A percentile compares a stretch with the other conserved stretches of the same genome.
Evolutionary conservation across 2,329 filamentous ascomycete genomes (phyloP).

Genomic region (Paramyrothecium roridum): DNA sequence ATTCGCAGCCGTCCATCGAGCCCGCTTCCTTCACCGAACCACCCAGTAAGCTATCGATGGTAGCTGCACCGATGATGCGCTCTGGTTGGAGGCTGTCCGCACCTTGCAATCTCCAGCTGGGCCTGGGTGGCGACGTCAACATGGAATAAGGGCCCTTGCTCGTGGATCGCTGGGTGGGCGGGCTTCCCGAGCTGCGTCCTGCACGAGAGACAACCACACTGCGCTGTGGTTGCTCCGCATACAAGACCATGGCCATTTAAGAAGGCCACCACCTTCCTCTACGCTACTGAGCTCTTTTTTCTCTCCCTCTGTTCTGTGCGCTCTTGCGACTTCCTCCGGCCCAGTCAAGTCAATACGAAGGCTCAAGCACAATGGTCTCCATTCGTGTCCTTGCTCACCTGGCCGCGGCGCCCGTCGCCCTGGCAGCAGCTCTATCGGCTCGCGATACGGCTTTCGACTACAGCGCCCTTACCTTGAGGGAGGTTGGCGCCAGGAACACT

Average conservation of each 20-base stretch:
- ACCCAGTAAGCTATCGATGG: neutral
- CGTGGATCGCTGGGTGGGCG: neutral
- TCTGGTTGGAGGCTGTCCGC: neutral
- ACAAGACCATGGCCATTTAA: neutral
- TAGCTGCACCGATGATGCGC: neutral
- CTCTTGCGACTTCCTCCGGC: neutral
- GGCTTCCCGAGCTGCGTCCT: neutral
- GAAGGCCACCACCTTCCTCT: neutral
- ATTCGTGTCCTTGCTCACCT: slow-evolving; percentile 8
- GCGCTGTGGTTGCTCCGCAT: neutral
- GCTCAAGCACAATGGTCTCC: neutral
- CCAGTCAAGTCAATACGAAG: neutral
- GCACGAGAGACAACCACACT: neutral
- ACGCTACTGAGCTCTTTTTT: neutral
- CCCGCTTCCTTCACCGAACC: neutral
- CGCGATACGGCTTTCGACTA: slow-evolving; percentile 17
- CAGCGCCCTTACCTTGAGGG: slow-evolving; percentile 23
- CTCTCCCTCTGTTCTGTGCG: neutral
- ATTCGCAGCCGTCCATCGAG: neutral
- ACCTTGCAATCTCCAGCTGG: neutral
- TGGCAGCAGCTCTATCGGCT: slow-evolving; percentile 6
- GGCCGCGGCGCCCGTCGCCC: slow-evolving; percentile 14
- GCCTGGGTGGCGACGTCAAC: neutral
- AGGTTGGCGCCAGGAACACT: slow-evolving; percentile 35
- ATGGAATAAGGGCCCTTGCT: neutral